Evolutionary conservation across 495 filamentous ascomycete species (phyloP), one percentile per base, ranked within the genome.

Genomic region (Lepraria neglecta): DNA sequence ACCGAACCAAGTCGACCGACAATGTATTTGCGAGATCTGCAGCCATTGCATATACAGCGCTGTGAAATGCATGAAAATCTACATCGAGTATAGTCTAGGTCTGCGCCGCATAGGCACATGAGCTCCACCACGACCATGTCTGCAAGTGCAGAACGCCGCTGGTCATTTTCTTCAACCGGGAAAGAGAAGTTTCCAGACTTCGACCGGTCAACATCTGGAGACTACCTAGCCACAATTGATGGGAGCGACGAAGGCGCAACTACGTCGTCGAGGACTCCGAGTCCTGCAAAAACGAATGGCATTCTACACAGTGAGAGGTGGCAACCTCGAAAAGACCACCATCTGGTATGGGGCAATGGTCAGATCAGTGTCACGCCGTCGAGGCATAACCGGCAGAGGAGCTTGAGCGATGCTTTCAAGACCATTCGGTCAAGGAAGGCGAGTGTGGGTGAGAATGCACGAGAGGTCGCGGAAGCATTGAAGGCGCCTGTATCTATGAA

Each of bases 391-490:
- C 80, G 86, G 65, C 87, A 90, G 70, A 91, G 88, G 76, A 95
- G 90, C 73, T 80, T 96, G 65, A 85, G 85, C 74, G 90, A 95
- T 73, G 88, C 91, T 57, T 84, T 96, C 65, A 84, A 79, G 59
- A 90, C 84, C 4, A 90, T 96, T 63, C 77, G 90, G 56, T 86
- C 80, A 40, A 80, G 89, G 67, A 86, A 82, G 64, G 88, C 79
- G 54, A 97, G 91, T 69, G 85, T 97, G 67, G 90, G 87, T 76
- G 88, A 89, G 66, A 95, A 92, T 71, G 90, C 91, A 61, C 90
- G 95, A 60, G 95, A 99, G 72, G 80, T 99, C 64, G 91, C 90
- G 19, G 89, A 92, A 72, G 90, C 90, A 27, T 80, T 99, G 54
- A 88, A 86, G 68, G 94, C 92, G 21, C 94, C 94, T 24, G 78